Evolutionary conservation across 1,284 basidiomycete species (phyloP), one percentile per base, ranked within the genome.

Genomic region (Macrocystidia cucumis): DNA sequence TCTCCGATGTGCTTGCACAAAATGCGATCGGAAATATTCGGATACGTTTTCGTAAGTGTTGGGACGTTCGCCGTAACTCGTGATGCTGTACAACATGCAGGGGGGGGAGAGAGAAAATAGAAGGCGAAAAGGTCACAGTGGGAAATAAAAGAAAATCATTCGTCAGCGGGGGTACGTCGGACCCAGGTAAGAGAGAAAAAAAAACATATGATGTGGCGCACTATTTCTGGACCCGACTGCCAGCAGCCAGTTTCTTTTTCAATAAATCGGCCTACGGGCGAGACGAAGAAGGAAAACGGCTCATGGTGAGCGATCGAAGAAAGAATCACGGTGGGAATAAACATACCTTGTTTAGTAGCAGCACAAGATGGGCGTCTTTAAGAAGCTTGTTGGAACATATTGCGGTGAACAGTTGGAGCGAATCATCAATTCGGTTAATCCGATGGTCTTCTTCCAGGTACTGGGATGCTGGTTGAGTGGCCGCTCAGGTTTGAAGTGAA

Each of bases 361-460:
- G 64, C 4, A 88, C 78, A 25, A 87, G 57, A 49, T 82, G 79
- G 4, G 79, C 74, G 40, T 74, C 72, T 49, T 76, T 74, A 37
- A 88, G 60, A 38, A 88, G 69, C 50, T 74, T 74, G 52, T 84
- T 87, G 33, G 79, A 69, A 49, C 81, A 85, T 43, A 87, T 75
- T 9, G 71, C 52, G 3, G 75, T 79, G 56, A 85, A 86, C 3
- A 88, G 67, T 49, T 85, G 78, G 9, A 88, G 62, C 3, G 84
- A 87, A 56, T 88, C 85, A 43, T 86, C 76, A 39, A 88, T 80
- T 41, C 84, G 63, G 54, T 88, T 88, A 33, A 76, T 80, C 41
- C 72, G 68, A 6, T 75, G 65, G 51, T 88, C 84, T 59, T 88
- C 85, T 50, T 86, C 83, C 6, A 88, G 71, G 55, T 84, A 87